phyloP scores from a whole-genome alignment of 371 early-diverging fungal genomes.

The Dinochytrium kinnereticum region DNA sequence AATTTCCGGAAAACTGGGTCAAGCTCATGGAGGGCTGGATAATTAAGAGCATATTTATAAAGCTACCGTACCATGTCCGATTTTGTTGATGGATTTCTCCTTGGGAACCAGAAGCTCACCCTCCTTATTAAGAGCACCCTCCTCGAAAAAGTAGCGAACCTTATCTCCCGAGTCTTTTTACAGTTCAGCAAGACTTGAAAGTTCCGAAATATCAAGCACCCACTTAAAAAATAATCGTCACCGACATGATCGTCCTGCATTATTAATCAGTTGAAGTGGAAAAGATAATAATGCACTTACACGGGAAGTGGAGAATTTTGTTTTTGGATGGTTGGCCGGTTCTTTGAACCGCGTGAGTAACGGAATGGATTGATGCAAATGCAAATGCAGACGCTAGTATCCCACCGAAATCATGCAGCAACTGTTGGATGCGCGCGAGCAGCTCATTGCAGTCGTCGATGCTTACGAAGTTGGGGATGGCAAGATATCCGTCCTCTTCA shows the following conservation, averaged over 20 bases:
- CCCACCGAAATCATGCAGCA: conserved; percentile 64
- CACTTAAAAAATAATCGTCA: conserved; percentile 69
- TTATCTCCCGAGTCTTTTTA: conserved; percentile 73
- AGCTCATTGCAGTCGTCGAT: conserved; percentile 57
- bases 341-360: conserved; percentile 38
- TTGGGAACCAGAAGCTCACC: conserved; percentile 60
- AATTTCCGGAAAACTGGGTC: conserved; percentile 75
- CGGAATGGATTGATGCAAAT: too few relatives aligned
- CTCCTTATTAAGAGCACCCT: conserved; percentile 73
- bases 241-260: conserved; percentile 70
- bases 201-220: too few relatives aligned
- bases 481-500: conserved; percentile 66
- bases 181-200: not conserved
- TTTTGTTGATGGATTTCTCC: conserved; percentile 84
- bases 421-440: conserved; percentile 59
- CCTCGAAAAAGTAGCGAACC: conserved; percentile 87
- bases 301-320: conserved; percentile 71
- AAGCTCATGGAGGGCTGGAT: conserved; percentile 78
- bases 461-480: conserved; percentile 72
- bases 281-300: too few relatives aligned
- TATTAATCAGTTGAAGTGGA: too few relatives aligned
- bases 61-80: conserved; percentile 78
- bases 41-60: not conserved
- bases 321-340: conserved; percentile 77
- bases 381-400: too few relatives aligned